Base-by-base conservation (phyloP, 495 filamentous ascomycete species). In the Aspergillus campestris region DNA sequence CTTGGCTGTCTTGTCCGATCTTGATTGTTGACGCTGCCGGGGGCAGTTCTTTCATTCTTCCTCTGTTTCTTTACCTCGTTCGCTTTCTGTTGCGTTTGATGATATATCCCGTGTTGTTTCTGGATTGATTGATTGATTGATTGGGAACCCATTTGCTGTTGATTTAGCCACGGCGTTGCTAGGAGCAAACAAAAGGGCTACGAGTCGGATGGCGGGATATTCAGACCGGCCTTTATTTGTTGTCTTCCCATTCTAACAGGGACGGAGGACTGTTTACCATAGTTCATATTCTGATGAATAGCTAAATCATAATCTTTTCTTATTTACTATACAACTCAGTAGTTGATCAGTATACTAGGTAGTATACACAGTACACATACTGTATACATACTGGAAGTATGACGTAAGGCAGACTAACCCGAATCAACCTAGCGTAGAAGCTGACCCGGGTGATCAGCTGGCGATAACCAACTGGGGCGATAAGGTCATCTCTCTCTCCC, bases 121-220 rank as follows among this genome's bases (percentile, higher is more conserved):
- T 45, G 18, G 4, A 24, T 4, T 24, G 18, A 24, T 24, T 24
- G 18, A 24, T 24, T 24, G 18, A 24, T 24, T 24, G 18, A 24
- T 24, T 24, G 18, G 18, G 18, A 24, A 24, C 18, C 18, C 18
- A 24, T 24, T 24, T 55, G 41, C 51, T 55, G 56, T 48, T 58
- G 38, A 49, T 46, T 64, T 50, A 65, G 62, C 59, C 58, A 58
- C 48, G 62, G 62, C 65, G 65, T 68, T 66, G 41, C 44, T 38
- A 42, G 49, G 57, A 53, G 47, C 42, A 47, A 57, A 56, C 59
- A 56, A 50, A 57, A 44, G 49, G 53, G 50, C 40, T 42, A 48
- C 47, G 18, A 1, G 18, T 24, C 18, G 18, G 18, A 24, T 24
- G 18, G 18, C 18, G 18, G 18, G 18, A 24, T 24, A 24, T 2